Evolutionary conservation across 306 rosid species (phyloP), one percentile per base, ranked within the genome.

Genomic region (Sesbania bispinosa): DNA sequence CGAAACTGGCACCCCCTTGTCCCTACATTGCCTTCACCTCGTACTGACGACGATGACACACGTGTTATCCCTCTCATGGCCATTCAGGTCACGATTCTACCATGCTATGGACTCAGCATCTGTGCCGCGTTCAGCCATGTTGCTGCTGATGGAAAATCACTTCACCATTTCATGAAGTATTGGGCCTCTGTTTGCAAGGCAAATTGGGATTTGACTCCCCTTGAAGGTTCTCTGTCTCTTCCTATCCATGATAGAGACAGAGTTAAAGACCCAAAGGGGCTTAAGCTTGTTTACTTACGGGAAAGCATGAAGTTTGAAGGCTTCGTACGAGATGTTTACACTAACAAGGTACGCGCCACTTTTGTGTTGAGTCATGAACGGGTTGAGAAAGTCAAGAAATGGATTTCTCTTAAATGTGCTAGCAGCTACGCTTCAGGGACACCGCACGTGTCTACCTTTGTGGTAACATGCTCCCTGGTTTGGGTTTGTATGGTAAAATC

Each of bases 161-260:
- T 78, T 16, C 80, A 62, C 7, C 80, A 68, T 55, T 82, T 82
- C 55, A 62, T 82, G 24, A 78, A 78, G 32, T 68, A 21, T 2
- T 78, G 83, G 86, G 83, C 80, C 10, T 81, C 68, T 53, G 4
- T 74, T n/a, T 79, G 78, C 5, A 75, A 38, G 27, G 10, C 16
- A 10, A 69, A 1, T 10, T 79, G 76, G 27, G 50, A 51, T 10
- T 21, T 27, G 27, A 6, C 26, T 48, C 54, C 62, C 38, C 11
- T 43, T 64, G 35, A 30, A 51, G 13, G 3, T 0, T 24, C 73
- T 29, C 7, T 29, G 2, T 10, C 46, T 32, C 69, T 77, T 3
- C 85, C 85, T n/a, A 29, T 42, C 7, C 78, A 70, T 18, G 32
- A 65, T 7, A 68, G 77, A 19, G 75, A 38, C 16, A 36, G 2